Evolutionary conservation across 164 flowering plant species (phyloP).

Genomic region (Pachysandra terminalis): DNA sequence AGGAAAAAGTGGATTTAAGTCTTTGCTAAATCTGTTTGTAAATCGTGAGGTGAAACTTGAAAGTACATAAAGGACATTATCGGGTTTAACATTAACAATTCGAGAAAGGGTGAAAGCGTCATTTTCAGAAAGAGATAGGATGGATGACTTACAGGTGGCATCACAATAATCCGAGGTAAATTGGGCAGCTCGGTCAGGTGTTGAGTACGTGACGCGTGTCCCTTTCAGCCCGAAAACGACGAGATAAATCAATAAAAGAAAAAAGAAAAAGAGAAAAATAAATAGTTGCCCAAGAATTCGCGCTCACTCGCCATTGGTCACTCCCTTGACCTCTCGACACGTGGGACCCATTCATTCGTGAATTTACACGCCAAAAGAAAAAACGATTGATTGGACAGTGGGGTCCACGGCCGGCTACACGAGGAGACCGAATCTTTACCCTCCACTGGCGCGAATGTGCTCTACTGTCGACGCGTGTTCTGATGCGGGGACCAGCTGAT

Average conservation of each 20-base stretch:
- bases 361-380: slow-evolving; percentile 18
- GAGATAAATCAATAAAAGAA: slow-evolving; percentile 8
- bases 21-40: too few relatives aligned
- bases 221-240: slow-evolving; percentile 10
- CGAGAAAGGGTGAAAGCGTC: slow-evolving; percentile 6
- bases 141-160: not conserved
- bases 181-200: slow-evolving; percentile 13
- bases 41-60: too few relatives aligned
- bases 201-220: slow-evolving; percentile 16
- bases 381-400: slow-evolving; percentile 12
- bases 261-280: not conserved
- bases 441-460: slow-evolving; percentile 9
- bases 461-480: slow-evolving; percentile 10
- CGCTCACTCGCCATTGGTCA: slow-evolving; percentile 14
- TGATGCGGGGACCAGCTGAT: slow-evolving; percentile 17
- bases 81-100: not conserved
- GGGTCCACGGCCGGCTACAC: slow-evolving; percentile 12
- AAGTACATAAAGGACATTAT: not conserved
- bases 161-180: slow-evolving; percentile 14
- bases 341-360: slow-evolving; percentile 12
- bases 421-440: slow-evolving; percentile 23
- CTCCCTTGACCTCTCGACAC: slow-evolving; percentile 14
- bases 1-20: too few relatives aligned
- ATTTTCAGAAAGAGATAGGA: not conserved
- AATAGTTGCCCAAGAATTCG: not conserved